Evolutionary conservation across 1,139 yeast species (phyloP).

Genomic region (Trichomonascaceae sp.): DNA sequence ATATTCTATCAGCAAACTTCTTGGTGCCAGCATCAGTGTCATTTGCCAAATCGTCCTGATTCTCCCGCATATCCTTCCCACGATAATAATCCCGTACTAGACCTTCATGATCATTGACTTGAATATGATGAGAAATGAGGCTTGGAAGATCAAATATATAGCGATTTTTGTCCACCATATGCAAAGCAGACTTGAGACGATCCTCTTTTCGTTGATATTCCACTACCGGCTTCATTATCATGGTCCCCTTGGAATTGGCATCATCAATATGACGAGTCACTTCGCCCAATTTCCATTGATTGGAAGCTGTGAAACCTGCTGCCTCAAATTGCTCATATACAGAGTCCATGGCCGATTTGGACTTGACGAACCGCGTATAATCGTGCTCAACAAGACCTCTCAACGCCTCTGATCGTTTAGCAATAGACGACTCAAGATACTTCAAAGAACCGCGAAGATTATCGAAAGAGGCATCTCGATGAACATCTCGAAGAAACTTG

Average conservation of each 20-base stretch:
- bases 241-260: constrained; percentile 44
- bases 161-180: constrained; percentile 55
- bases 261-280: constrained; percentile 32
- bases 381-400: constrained; percentile 65
- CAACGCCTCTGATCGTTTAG: constrained; percentile 60
- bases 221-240: constrained; percentile 69
- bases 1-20: constrained; percentile 46
- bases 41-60: constrained; percentile 21
- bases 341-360: constrained; percentile 61
- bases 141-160: constrained; percentile 70
- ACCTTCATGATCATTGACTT: constrained; percentile 60
- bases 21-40: constrained; percentile 24
- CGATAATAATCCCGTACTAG: constrained; percentile 63
- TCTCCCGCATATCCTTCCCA: constrained; percentile 41
- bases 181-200: constrained; percentile 54
- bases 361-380: constrained; percentile 65
- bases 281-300: constrained; percentile 31
- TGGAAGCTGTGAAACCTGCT: constrained; percentile 36
- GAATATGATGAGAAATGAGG: constrained; percentile 46
- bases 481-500: constrained; percentile 62
- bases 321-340: constrained; percentile 47
- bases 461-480: constrained; percentile 61
- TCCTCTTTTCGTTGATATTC: constrained; percentile 57
- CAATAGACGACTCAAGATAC: constrained; percentile 54
- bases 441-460: constrained; percentile 53